Base-by-base conservation (phyloP, 2,329 filamentous ascomycete species). In the Coniochaeta sp. region DNA sequence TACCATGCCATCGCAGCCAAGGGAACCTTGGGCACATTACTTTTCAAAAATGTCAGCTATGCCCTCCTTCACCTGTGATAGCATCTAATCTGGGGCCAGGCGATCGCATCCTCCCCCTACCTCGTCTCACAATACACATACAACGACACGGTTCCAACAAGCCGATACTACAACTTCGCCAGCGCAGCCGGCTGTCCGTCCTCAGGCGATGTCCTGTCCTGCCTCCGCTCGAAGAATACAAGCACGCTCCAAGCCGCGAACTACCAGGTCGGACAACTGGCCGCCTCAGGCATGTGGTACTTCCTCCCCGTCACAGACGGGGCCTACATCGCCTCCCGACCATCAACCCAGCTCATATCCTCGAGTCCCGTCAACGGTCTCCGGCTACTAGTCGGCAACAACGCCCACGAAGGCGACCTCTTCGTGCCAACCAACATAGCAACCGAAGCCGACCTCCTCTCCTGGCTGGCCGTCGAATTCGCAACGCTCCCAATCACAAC, bases 41-140 rank as follows among this genome's bases (percentile, higher is more conserved):
- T 40, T n/a, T 40, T 40, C 38, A 6, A 40, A n/a, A n/a, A n/a
- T 9, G 38, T 40, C 4, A n/a, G 38, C n/a, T 40, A 4, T n/a
- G n/a, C 16, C 9, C 16, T 40, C 3, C 38, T 19, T 5, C 11
- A 16, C 17, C 17, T 6, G 5, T 40, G 17, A 6, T 4, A 40
- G 38, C 3, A n/a, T 40, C 26, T 36, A 19, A 40, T 17, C 11
- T 5, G 16, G n/a, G 6, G 17, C 36, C 38, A 67, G 62, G 60
- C 59, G 14, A 74, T 76, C 40, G 64, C 70, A 1, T 66, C 70
- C 0, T 75, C 73, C 44, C 82, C 83, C 1, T 86, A 81, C 63
- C 73, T 83, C 11, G 80, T 82, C 0, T 78, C 79, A 59, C 80
- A 84, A 63, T 83, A 83, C 67, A 72, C 71, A 0, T 75, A 71